Evolutionary conservation across 2,329 filamentous ascomycete genomes (phyloP).

Genomic region (Aspergillus floridensis): DNA sequence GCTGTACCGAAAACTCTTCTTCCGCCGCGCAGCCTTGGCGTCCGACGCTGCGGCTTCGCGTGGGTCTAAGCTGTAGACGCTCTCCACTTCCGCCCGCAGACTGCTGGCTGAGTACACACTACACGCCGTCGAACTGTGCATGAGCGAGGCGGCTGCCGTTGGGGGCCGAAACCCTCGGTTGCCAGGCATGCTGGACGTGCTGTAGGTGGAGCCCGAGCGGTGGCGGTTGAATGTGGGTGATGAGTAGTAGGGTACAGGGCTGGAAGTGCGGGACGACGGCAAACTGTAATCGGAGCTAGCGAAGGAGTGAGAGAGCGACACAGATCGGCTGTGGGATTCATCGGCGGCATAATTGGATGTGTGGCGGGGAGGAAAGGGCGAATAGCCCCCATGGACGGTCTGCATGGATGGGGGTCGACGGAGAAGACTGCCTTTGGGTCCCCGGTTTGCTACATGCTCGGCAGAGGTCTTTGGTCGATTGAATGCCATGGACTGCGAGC

Average conservation of each 20-base stretch:
- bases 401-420: conserved; percentile 26
- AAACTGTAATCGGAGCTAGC: conserved; percentile 18
- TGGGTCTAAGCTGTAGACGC: conserved; percentile 11
- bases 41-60: conserved; percentile 11
- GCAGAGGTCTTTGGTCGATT: conserved; percentile 23
- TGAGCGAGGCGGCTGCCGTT: conserved; percentile 23
- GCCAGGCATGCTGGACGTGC: conserved; percentile 21
- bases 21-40: conserved; percentile 13
- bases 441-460: not conserved
- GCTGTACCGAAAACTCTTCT: conserved; percentile 20
- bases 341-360: conserved; percentile 12
- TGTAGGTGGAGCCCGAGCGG: conserved; percentile 24
- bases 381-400: conserved; percentile 25
- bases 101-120: conserved; percentile 31
- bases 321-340: conserved; percentile 16
- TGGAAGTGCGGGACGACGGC: conserved; percentile 20
- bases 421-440: not conserved
- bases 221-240: conserved; percentile 21
- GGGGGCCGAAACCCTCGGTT: conserved; percentile 19
- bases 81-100: conserved; percentile 29
- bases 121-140: conserved; percentile 26
- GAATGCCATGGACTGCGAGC: conserved; percentile 24
- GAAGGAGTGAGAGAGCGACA: conserved; percentile 20
- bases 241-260: conserved; percentile 21
- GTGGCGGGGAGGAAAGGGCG: conserved; percentile 16